Evolutionary conservation across 441 rosid genomes (phyloP).

Genomic region (Gossypium schwendimanii): DNA sequence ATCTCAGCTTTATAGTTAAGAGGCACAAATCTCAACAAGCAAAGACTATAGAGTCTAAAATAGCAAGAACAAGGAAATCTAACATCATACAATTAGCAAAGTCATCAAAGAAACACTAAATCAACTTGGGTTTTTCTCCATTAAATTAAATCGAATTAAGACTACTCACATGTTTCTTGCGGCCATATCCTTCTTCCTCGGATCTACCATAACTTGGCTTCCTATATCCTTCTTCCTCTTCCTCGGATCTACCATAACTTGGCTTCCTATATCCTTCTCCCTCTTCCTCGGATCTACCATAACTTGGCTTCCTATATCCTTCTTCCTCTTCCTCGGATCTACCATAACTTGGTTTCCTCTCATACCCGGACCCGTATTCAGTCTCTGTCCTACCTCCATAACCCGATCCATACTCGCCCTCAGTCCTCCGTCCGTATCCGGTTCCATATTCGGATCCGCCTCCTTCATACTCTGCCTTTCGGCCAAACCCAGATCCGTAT

Average conservation of each 20-base stretch:
- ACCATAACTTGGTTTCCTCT: slow-evolving; percentile 13
- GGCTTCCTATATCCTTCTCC: slow-evolving; percentile 2
- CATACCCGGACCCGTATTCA: slow-evolving; percentile 24
- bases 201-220: slow-evolving; percentile 20
- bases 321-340: slow-evolving; percentile 19
- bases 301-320: neutral
- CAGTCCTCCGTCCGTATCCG: slow-evolving; percentile 19
- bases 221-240: slow-evolving; percentile 5
- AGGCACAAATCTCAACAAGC: neutral
- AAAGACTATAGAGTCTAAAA: too few species aligned
- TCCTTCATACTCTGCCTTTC: slow-evolving; percentile 15
- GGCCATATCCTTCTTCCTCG: slow-evolving; percentile 11
- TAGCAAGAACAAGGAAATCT: neutral
- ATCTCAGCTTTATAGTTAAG: neutral
- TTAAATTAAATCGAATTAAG: neutral
- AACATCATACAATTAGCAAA: neutral
- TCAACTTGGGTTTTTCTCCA: neutral
- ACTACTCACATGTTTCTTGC: slow-evolving; percentile 12
- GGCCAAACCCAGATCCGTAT: slow-evolving; percentile 30
- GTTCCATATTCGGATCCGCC: slow-evolving; percentile 30
- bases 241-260: slow-evolving; percentile 25
- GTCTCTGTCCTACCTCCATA: slow-evolving; percentile 29
- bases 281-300: slow-evolving; percentile 20
- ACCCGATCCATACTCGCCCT: slow-evolving; percentile 28
- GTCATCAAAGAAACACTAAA: neutral